A percentile compares a stretch with the other conserved stretches of the same genome.
phyloP scores from a whole-genome alignment of 495 filamentous ascomycete species.

The Neurospora intermedia region DNA sequence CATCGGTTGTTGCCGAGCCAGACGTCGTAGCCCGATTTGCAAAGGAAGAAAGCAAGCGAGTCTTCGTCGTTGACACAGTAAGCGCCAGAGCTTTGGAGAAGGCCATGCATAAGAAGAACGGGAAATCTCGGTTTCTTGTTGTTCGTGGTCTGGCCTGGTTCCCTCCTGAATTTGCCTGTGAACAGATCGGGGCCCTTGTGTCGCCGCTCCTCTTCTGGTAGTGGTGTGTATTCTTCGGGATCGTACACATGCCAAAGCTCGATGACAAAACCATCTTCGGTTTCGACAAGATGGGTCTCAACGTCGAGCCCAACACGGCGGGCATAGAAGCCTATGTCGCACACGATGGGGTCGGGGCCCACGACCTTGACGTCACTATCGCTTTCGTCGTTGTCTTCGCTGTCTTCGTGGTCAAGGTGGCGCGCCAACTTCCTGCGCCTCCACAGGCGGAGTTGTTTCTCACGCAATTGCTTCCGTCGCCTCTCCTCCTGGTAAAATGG shows the following conservation, averaged over 20 bases:
- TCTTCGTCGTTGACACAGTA: slow-evolving; percentile 88
- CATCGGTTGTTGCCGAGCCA: slow-evolving; percentile 96
- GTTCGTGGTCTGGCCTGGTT: slow-evolving; percentile 17
- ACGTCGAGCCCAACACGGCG: slow-evolving; percentile 78
- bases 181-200: slow-evolving; percentile 35
- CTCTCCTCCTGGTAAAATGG: slow-evolving; percentile 62
- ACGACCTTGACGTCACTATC: slow-evolving; percentile 57
- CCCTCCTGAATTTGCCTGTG: slow-evolving; percentile 7
- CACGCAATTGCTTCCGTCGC: slow-evolving; percentile 39
- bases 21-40: slow-evolving; percentile 89
- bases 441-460: slow-evolving; percentile 51
- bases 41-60: slow-evolving; percentile 82
- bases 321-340: slow-evolving; percentile 81
- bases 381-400: slow-evolving; percentile 27
- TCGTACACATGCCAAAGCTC: slow-evolving; percentile 85
- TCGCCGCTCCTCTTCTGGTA: slow-evolving; percentile 26
- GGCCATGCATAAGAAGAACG: slow-evolving; percentile 77
- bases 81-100: slow-evolving; percentile 78
- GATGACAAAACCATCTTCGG: slow-evolving; percentile 90
- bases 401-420: slow-evolving; percentile 16
- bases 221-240: slow-evolving; percentile 54
- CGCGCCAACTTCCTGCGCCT: slow-evolving; percentile 28
- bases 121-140: slow-evolving; percentile 60
- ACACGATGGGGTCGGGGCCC: slow-evolving; percentile 64
- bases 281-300: slow-evolving; percentile 76